Evolutionary conservation across 2,329 filamentous ascomycete species (phyloP).

Genomic region (Botryotinia convoluta): DNA sequence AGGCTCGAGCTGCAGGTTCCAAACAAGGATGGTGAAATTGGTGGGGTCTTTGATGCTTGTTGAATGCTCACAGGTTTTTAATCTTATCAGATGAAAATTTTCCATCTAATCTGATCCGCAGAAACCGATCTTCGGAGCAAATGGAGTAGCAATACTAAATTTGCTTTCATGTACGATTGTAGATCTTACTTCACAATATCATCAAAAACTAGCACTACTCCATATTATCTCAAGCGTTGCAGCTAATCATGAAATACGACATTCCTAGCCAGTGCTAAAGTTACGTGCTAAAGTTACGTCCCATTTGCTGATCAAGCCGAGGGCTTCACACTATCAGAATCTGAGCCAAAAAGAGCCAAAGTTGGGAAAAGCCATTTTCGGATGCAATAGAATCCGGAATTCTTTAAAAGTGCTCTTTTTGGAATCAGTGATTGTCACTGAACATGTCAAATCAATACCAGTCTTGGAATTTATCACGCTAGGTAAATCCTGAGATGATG

Average conservation of each 20-base stretch:
- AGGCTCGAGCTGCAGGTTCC: background rate
- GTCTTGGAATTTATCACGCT: background rate
- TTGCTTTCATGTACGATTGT: background rate
- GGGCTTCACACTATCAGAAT: background rate
- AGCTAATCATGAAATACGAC: background rate
- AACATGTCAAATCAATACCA: background rate
- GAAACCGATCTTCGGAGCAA: slow-evolving; percentile 7
- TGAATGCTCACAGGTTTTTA: background rate
- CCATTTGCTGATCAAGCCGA: background rate
- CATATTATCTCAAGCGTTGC: background rate
- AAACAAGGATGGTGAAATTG: slow-evolving; percentile 6
- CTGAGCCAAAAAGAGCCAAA: background rate
- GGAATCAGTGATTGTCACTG: background rate
- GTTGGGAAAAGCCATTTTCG: background rate
- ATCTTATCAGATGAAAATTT: slow-evolving; percentile 22
- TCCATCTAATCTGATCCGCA: slow-evolving; percentile 17
- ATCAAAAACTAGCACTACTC: background rate
- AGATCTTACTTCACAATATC: background rate
- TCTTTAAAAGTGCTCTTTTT: background rate
- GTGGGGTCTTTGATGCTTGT: background rate
- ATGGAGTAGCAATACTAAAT: background rate
- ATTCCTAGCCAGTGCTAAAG: background rate
- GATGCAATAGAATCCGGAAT: background rate
- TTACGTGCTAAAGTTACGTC: background rate
- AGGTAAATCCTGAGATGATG: background rate